Conservation (phyloP, 495 filamentous ascomycete species). For the Symbiotaphrina buchneri region DNA sequence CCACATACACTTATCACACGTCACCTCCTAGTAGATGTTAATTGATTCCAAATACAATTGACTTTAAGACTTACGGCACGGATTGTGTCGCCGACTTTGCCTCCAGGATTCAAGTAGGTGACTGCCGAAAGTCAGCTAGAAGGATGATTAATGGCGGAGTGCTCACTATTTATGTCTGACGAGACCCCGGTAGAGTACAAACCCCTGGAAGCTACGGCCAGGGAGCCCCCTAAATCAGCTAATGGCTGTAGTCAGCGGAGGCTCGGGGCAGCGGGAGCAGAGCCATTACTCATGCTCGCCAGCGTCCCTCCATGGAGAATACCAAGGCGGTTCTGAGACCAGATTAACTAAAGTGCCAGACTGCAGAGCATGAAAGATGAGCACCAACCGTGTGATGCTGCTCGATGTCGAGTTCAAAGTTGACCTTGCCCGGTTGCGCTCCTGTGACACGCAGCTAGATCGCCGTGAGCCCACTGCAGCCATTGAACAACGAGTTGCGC, state of each 20-base stretch:
- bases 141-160: background rate
- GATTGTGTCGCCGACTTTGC: constrained; percentile 58
- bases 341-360: constrained; percentile 3
- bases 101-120: constrained; percentile 74
- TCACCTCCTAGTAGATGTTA: constrained; percentile 24
- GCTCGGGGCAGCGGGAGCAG: background rate
- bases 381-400: constrained; percentile 62
- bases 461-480: no score
- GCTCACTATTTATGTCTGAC: constrained; percentile 69
- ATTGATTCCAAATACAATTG: constrained; percentile 12
- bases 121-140: constrained; percentile 25
- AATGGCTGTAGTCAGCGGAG: background rate
- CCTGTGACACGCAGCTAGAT: constrained; percentile 53
- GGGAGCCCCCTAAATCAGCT: constrained; percentile 83
- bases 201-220: constrained; percentile 81
- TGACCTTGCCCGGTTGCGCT: constrained; percentile 55
- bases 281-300: constrained; percentile 56
- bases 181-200: constrained; percentile 79
- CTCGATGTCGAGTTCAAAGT: constrained; percentile 68
- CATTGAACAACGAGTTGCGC: no score
- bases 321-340: constrained; percentile 54
- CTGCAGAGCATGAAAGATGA: no score
- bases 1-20: constrained; percentile 64
- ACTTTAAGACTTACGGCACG: constrained; percentile 21
- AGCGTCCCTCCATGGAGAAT: constrained; percentile 91